Evolutionary conservation across 345 rosid genomes (phyloP).

Genomic region (Raphanus raphanistrum): DNA sequence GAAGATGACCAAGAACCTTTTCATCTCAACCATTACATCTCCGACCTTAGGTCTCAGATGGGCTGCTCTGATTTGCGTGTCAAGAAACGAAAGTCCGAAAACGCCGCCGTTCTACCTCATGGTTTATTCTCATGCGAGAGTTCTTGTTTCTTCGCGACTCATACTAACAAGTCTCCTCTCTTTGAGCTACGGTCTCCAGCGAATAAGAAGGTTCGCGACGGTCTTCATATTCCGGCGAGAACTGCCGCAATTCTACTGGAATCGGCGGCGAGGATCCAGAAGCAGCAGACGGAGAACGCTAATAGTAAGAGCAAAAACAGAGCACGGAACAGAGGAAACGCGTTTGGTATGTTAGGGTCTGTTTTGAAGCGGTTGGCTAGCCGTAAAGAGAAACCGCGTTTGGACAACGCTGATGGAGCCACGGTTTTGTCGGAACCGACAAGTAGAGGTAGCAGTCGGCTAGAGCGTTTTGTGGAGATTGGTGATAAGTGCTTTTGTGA

Average conservation of each 20-base stretch:
- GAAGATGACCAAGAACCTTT: constrained; percentile 93
- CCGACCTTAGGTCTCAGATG: constrained; percentile 53
- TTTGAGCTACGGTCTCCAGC: constrained; percentile 56
- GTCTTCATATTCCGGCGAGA: constrained; percentile 30
- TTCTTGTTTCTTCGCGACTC: constrained; percentile 62
- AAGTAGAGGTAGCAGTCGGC: constrained; percentile 13
- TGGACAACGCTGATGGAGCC: constrained; percentile 28
- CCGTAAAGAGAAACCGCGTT: constrained; percentile 35
- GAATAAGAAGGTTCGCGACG: constrained; percentile 34
- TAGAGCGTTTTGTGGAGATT: constrained; percentile 24
- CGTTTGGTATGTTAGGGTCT: constrained; percentile 56
- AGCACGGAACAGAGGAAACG: constrained; percentile 37
- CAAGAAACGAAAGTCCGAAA: constrained; percentile 53
- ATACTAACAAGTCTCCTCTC: constrained; percentile 58
- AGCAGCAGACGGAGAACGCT: constrained; percentile 38
- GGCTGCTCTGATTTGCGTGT: constrained; percentile 43
- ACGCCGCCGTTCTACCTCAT: constrained; percentile 24
- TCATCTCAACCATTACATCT: constrained; percentile 63
- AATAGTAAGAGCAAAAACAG: constrained; percentile 30
- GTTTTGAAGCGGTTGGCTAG: constrained; percentile 54
- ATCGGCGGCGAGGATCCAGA: constrained; percentile 76
- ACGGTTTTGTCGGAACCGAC: constrained; percentile 30
- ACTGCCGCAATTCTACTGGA: constrained; percentile 57
- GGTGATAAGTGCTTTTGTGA: constrained; percentile 49
- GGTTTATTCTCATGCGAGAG: constrained; percentile 51